Conservation (phyloP, 306 rosid genomes). For the Dicorynia guianensis region DNA sequence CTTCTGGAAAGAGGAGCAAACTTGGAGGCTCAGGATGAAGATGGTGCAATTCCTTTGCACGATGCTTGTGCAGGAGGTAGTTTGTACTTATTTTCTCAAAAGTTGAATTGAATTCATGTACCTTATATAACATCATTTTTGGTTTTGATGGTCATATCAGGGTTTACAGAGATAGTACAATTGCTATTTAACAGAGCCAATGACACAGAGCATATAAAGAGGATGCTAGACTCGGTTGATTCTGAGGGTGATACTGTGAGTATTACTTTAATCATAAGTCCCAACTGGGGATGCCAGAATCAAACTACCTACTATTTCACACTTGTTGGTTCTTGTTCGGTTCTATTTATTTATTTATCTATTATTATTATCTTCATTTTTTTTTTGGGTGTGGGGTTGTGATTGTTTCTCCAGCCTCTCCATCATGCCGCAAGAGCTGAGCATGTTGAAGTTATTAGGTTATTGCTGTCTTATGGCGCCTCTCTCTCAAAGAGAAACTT, state of each 20-base stretch:
- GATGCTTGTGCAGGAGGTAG: conserved; percentile 98
- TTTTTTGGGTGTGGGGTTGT: not conserved
- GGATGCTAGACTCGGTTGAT: conserved; percentile 87
- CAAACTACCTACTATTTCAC: not conserved
- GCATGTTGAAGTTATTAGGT: conserved; percentile 67
- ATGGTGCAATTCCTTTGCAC: conserved; percentile 89
- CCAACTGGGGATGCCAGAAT: conserved; percentile 1
- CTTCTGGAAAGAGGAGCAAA: conserved; percentile 87
- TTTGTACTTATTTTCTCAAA: not conserved
- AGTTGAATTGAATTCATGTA: not conserved
- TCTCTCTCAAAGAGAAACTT: conserved; percentile 63
- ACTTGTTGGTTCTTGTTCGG: not conserved
- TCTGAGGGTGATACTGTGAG: conserved; percentile 96
- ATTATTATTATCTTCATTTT: no score
- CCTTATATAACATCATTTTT: not conserved
- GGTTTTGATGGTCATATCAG: conserved; percentile 49
- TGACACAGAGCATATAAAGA: conserved; percentile 54
- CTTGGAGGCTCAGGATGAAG: conserved; percentile 79
- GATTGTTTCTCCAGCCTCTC: conserved; percentile 72
- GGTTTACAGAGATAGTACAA: conserved; percentile 74
- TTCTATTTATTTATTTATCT: not conserved
- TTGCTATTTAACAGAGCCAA: conserved; percentile 66
- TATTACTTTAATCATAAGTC: conserved; percentile 30
- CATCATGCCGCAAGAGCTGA: conserved; percentile 97
- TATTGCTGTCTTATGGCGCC: conserved; percentile 75